Evolutionary conservation across 202 grass and related monocot genomes (phyloP), one percentile per base, ranked within the genome.

Genomic region (Eragrostis tef): DNA sequence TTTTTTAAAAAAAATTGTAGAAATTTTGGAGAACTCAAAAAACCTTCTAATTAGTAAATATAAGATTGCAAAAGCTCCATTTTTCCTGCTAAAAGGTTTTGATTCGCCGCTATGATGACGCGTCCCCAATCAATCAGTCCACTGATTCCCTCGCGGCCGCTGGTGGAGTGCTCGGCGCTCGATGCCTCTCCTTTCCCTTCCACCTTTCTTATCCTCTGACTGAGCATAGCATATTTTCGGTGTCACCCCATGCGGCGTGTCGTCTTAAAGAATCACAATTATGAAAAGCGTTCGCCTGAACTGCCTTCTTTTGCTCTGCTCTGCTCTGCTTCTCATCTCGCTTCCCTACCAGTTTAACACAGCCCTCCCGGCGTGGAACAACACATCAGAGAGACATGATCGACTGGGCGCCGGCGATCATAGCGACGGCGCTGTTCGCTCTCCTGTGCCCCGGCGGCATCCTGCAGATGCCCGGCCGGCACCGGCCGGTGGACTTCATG

Each of bases 351-450:
- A 11, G 70, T 6, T 34, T 48, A 70, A 9, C 19, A 10, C 48
- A 65, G 73, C 53, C 6, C 57, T 43, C 31, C 24, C 79, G 8
- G 20, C 44, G 9, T 34, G n/a, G 15, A 7, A 3, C 17, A 9
- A 49, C 3, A 16, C 44, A 12, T 2, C 34, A 39, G 34, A 39
- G 34, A 51, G 70, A 14, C 43, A 99, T 99, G 96, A 85, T 79
- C 15, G 96, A 99, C 64, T 96, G 90, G 96, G 90, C 93, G 77
- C 87, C 90, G 31, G 6, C 93, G 71, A 88, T 99, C 77, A 93
- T 93, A 42, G 90, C 93, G 29, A 83, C 96, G 43, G 89, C 96
- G 73, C 88, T 99, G 83, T 99, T 96, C 70, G 90, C 90, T 0
- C 49, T 99, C 17, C 85, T 96, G 67, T 81, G 85, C 85, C 96